Base-by-base conservation (phyloP, 1,284 basidiomycete genomes). In the Leccinum pachyderme region DNA sequence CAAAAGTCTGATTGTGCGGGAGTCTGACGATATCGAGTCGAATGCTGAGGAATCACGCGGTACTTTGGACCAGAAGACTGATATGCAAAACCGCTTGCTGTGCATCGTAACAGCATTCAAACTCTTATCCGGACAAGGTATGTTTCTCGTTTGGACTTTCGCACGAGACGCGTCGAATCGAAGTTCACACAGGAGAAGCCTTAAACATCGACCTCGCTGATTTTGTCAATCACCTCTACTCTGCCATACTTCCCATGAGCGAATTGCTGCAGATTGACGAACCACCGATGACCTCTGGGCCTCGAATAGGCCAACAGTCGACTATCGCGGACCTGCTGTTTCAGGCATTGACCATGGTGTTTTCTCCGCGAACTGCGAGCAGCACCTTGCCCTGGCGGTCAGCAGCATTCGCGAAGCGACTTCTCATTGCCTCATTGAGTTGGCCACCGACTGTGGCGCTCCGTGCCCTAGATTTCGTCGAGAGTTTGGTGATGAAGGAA, bases 171-270 rank as follows among this genome's bases (percentile, higher is more conserved):
- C 51, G 51, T 50, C 61, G 45, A 44, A 37, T 25, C 31, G 29
- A 11, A 31, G 29, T 39, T 22, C 48, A 31, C 37, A 33, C 49
- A 95, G 92, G 92, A 55, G 96, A 99, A 77, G 91, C 95, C 24
- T 81, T 99, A 63, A 95, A 96, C 66, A 91, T 99, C 66, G 97
- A 99, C 77, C 79, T 99, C 49, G 82, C 79, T 62, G 96, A 97
- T 65, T 95, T 99, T 69, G 81, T 95, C 66, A 83, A 84, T 53
- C 81, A 83, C 43, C 77, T 95, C 13, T 95, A 93, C 73, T 74
- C 82, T 33, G 75, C 88, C 62, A 81, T 92, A 61, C 75, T 84
- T 13, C 78, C 83, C 9, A 73, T 90, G 61, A 80, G 81, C 60
- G 69, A 84, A 54, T 71, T 77, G 58, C 70, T 77, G 24, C 77